Conservation (phyloP, 2,329 filamentous ascomycete genomes). For the Paraconiothyrium brasiliense region DNA sequence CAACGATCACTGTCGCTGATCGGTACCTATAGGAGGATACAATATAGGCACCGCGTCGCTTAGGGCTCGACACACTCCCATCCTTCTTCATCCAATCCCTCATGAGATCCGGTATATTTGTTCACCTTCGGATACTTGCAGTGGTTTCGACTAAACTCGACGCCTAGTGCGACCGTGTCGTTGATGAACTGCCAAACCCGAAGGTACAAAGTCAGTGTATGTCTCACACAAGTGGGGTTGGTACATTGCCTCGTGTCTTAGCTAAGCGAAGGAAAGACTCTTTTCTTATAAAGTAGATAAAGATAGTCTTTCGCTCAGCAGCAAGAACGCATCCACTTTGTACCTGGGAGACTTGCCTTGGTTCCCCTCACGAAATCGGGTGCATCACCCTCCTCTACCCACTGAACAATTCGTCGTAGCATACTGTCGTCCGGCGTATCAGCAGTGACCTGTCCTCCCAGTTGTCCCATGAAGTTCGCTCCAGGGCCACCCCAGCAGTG, state of each 20-base stretch:
- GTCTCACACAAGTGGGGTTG: too few relatives aligned
- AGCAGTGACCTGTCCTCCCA: background rate
- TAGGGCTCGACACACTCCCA: constrained; percentile 27
- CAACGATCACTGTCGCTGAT: background rate
- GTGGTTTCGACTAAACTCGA: constrained; percentile 58
- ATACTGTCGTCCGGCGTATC: constrained; percentile 50
- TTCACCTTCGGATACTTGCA: constrained; percentile 50
- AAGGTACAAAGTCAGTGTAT: too few relatives aligned
- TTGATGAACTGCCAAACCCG: constrained; percentile 34
- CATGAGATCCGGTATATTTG: constrained; percentile 26
- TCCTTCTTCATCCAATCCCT: constrained; percentile 26
- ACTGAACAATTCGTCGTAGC: constrained; percentile 55
- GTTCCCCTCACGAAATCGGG: constrained; percentile 48
- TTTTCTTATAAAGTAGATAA: too few relatives aligned
- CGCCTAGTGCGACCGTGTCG: constrained; percentile 50
- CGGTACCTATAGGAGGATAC: background rate
- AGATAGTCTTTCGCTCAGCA: too few relatives aligned
- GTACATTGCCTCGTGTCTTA: too few relatives aligned
- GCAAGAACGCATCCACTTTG: too few relatives aligned
- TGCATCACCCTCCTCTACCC: constrained; percentile 53
- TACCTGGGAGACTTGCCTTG: constrained; percentile 11
- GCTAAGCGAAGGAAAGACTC: too few relatives aligned
- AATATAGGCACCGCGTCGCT: background rate
- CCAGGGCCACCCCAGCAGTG: constrained; percentile 59
- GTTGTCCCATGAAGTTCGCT: constrained; percentile 12